Percentiles rank a stretch among this genome's conserved stretches.
Conservation (phyloP, 2,329 filamentous ascomycete species). For the Cercospora beticola region DNA sequence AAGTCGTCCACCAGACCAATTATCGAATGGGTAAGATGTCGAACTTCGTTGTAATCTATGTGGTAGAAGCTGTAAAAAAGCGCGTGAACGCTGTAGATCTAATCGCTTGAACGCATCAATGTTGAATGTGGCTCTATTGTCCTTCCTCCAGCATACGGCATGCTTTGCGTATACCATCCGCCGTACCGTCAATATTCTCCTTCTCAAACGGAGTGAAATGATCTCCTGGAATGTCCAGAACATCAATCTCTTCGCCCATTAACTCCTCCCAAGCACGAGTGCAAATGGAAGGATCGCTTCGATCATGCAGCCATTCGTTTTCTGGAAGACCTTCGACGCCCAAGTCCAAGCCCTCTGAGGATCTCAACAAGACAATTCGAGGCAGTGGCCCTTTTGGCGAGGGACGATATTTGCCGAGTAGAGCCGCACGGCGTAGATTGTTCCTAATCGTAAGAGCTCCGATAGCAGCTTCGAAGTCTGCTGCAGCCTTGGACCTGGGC, state of each 20-base stretch:
- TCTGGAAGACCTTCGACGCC: slow-evolving; percentile 1
- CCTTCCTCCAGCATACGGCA: slow-evolving; percentile 7
- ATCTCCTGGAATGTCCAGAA: slow-evolving; percentile 17
- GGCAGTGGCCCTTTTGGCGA: slow-evolving; percentile 1
- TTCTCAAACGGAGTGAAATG: slow-evolving; percentile 14
- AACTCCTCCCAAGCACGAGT: slow-evolving; percentile 8
- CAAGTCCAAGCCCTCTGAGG: slow-evolving; percentile 5
- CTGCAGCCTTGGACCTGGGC: slow-evolving; percentile 1
- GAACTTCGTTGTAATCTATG: background rate
- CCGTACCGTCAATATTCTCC: slow-evolving; percentile 11
- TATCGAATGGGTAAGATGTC: background rate
- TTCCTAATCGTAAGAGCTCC: slow-evolving; percentile 11
- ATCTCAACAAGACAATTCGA: slow-evolving; percentile 7
- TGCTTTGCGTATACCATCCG: slow-evolving; percentile 2
- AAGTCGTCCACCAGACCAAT: background rate
- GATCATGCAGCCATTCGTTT: slow-evolving; percentile 14
- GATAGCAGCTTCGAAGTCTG: slow-evolving; percentile 13
- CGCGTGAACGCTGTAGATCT: background rate
- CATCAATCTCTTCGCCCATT: background rate
- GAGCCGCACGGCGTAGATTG: slow-evolving; percentile 14
- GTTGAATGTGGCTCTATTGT: background rate
- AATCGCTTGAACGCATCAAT: slow-evolving; percentile 2
- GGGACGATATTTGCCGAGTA: slow-evolving; percentile 9
- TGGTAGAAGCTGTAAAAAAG: background rate
- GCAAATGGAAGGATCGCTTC: slow-evolving; percentile 7